phyloP scores from a whole-genome alignment of 2,329 filamentous ascomycete genomes.

The Trichoderma sp. region DNA sequence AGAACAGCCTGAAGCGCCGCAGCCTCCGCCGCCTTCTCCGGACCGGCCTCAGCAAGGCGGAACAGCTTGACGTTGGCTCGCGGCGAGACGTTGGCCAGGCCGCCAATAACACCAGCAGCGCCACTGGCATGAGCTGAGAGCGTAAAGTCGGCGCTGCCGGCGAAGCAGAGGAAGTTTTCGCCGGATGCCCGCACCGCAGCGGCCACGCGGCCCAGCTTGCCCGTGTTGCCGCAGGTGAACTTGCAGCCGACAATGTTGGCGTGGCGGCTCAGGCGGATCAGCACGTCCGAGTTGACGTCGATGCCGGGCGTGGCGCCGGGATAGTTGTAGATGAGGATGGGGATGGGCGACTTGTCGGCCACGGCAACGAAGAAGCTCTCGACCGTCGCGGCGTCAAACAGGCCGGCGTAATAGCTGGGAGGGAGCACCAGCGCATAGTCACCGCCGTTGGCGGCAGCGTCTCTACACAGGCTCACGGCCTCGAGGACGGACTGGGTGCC shows the following conservation, averaged over 20 bases:
- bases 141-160: slow-evolving; percentile 70
- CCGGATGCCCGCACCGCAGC: slow-evolving; percentile 47
- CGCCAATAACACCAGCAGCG: slow-evolving; percentile 68
- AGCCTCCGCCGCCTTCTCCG: slow-evolving; percentile 61
- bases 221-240: slow-evolving; percentile 68
- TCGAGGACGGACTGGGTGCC: slow-evolving; percentile 72
- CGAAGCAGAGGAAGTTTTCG: slow-evolving; percentile 65
- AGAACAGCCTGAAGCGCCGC: slow-evolving; percentile 63
- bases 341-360: slow-evolving; percentile 60
- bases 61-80: slow-evolving; percentile 61
- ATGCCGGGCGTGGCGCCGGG: slow-evolving; percentile 62
- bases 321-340: slow-evolving; percentile 68
- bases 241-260: slow-evolving; percentile 68
- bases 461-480: slow-evolving; percentile 65
- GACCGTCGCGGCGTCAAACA: slow-evolving; percentile 60
- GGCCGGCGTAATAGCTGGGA: slow-evolving; percentile 69
- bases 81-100: slow-evolving; percentile 69
- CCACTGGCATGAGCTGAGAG: slow-evolving; percentile 66
- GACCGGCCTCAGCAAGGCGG: slow-evolving; percentile 57
- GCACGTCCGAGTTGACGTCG: slow-evolving; percentile 61
- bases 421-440: slow-evolving; percentile 75
- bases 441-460: slow-evolving; percentile 66
- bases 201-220: slow-evolving; percentile 63
- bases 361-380: slow-evolving; percentile 64
- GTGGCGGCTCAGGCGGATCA: slow-evolving; percentile 58